Conservation (phyloP, 148 eudicot genomes). For the Vaccinium vitisidaea region DNA sequence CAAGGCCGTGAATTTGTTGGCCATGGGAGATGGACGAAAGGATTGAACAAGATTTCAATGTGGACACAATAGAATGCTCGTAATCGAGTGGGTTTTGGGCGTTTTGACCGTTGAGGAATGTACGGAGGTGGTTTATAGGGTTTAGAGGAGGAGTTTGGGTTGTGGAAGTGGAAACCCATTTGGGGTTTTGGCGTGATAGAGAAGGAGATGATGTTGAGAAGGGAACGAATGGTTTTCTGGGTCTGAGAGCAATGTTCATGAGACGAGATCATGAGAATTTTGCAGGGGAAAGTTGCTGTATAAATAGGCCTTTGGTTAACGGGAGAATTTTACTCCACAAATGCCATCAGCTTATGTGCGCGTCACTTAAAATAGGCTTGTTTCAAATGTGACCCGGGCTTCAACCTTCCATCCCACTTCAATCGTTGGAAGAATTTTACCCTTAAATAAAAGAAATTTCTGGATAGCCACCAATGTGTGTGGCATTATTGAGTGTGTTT, state of each 20-base stretch:
- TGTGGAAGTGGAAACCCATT: constrained; percentile 38
- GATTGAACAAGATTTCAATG: constrained; percentile 61
- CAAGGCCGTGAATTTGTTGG: constrained; percentile 54
- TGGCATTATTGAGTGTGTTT: no score
- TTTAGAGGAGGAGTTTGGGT: constrained; percentile 15
- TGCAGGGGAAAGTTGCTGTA: neutral
- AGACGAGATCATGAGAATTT: constrained; percentile 25
- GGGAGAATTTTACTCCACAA: neutral
- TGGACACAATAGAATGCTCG: constrained; percentile 51
- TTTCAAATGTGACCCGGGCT: neutral
- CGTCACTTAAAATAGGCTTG: neutral
- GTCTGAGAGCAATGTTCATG: constrained; percentile 39
- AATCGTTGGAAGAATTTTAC: neutral
- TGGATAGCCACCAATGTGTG: no score
- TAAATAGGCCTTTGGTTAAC: neutral
- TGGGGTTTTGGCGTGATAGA: constrained; percentile 18
- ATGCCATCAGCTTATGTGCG: neutral
- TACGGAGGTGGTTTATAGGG: constrained; percentile 29
- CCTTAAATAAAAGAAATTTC: no score
- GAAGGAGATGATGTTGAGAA: neutral
- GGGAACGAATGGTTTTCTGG: constrained; percentile 28
- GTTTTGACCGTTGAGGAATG: constrained; percentile 23
- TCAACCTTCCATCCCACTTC: neutral
- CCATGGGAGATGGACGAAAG: constrained; percentile 44
- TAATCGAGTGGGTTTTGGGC: constrained; percentile 24